Evolutionary conservation across 768 basidiomycete species (phyloP), one percentile per base, ranked within the genome.

Genomic region (Nidula microcarpa): DNA sequence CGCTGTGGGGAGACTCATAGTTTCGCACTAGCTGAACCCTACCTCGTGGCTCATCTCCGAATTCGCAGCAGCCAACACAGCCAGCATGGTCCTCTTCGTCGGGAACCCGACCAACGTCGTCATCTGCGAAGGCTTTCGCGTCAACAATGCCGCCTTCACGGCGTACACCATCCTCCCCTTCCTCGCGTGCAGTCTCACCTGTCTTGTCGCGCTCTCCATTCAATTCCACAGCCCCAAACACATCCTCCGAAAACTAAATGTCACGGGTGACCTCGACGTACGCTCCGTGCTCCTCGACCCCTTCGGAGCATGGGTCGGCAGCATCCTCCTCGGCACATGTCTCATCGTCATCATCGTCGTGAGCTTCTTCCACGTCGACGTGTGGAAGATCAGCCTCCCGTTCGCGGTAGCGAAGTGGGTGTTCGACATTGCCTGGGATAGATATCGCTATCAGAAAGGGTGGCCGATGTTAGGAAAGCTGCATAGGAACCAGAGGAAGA

Each of bases 71-170:
- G 86, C 84, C 8, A 89, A 89, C 63, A 84, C 86, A 16, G 85
- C 80, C 2, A 79, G 75, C 53, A 78, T 81, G 74, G 75, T 76
- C 32, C 57, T 80, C 2, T 87, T 93, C 43, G 84, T 89, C 1
- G 86, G 85, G 0, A 95, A 94, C 62, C 89, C 88, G 2, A 94
- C 92, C 1, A 95, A 94, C 60, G 82, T 94, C 14, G 85, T 95
- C 32, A 79, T 94, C 23, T 86, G 88, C 32, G 89, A 87, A 46
- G 87, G 89, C 0, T 89, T 93, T 63, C 63, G 71, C 1, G 74
- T 93, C 30, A 82, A 84, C 37, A 86, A 87, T 56, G 74, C 76
- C 13, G 78, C 80, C 0, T 91, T 85, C 66, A 86, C 85, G 0
- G 85, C 84, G 0, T 89, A 90, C 68, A 78, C 85, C 9, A 82